These are phyloP conservation scores for Spiraea crenata DNA, from an alignment of 331 rosid species.

Conservation along the genomic window DNA sequence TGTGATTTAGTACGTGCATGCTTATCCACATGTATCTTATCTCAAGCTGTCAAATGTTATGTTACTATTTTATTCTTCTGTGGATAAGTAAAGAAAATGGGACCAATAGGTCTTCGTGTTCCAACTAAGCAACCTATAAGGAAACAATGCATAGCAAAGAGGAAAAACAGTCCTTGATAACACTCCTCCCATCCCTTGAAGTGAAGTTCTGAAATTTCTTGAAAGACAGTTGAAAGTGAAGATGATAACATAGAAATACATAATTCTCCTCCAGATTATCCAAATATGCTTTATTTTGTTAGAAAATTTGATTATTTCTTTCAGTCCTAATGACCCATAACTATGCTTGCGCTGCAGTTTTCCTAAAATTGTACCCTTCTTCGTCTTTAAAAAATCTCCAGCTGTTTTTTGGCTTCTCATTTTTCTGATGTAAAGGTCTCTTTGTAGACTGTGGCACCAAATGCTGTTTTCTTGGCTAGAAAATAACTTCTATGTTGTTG, in stretches of 20 bases:
- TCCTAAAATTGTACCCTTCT: not conserved
- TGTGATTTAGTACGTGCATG: constrained; percentile 5
- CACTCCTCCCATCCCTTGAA: not conserved
- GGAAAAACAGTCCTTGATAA: not conserved
- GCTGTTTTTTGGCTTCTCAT: not conserved
- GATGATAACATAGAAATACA: not conserved
- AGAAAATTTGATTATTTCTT: not conserved
- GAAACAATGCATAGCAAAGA: not conserved
- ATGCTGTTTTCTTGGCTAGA: constrained; percentile 2
- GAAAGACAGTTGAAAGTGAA: not conserved
- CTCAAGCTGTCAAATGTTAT: constrained; percentile 2
- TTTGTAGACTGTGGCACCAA: not conserved
- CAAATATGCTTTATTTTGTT: not conserved
- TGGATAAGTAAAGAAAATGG: not conserved
- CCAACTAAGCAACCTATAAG: not conserved
- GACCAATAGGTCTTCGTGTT: not conserved
- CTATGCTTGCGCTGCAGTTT: not conserved
- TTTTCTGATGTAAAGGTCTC: not conserved
- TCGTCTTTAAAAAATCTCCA: not conserved
- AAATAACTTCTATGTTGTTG: not conserved
- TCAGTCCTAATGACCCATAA: not conserved
- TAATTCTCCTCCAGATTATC: no score
- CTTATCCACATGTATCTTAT: constrained; percentile 1
- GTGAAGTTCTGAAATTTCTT: not conserved
- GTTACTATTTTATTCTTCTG: constrained; percentile 2